Evolutionary conservation across 805 yeast genomes (phyloP).

Genomic region (Dipodascus geniculatus): DNA sequence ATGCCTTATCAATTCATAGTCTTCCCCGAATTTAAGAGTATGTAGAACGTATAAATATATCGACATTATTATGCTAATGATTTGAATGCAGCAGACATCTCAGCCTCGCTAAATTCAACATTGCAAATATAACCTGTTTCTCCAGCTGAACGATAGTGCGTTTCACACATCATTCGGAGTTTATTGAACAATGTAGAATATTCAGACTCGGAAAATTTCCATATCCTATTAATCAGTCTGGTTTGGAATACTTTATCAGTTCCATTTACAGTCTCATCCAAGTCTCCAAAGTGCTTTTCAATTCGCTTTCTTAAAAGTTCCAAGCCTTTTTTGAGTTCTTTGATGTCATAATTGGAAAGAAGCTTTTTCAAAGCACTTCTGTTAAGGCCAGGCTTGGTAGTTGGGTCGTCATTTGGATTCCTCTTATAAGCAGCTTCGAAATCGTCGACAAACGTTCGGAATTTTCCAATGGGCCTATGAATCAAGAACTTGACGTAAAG

Average conservation of each 20-base stretch:
- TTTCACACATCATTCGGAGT: slow-evolving; percentile 43
- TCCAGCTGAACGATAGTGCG: slow-evolving; percentile 30
- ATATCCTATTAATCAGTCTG: slow-evolving; percentile 42
- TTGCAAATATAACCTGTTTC: slow-evolving; percentile 32
- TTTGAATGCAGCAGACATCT: slow-evolving; percentile 41
- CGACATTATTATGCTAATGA: background rate
- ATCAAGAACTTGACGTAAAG: slow-evolving; percentile 37
- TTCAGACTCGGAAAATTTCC: slow-evolving; percentile 60
- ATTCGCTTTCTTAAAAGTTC: slow-evolving; percentile 45
- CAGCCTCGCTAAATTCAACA: slow-evolving; percentile 40
- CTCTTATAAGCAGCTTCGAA: slow-evolving; percentile 40
- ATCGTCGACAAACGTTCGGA: slow-evolving; percentile 53
- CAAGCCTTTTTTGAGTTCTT: slow-evolving; percentile 45
- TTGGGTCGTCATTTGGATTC: slow-evolving; percentile 31
- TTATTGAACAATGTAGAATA: slow-evolving; percentile 44
- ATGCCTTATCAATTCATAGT: no score
- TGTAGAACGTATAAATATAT: no score
- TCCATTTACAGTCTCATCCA: background rate
- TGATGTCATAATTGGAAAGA: slow-evolving; percentile 42
- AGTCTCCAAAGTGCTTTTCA: slow-evolving; percentile 38
- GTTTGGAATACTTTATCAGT: background rate
- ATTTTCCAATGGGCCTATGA: slow-evolving; percentile 50
- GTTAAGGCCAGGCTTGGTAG: slow-evolving; percentile 53
- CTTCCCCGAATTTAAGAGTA: no score
- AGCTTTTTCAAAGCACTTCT: slow-evolving; percentile 46